Base-by-base conservation (phyloP, 164 flowering plant species). In the Hamamelis virginiana region DNA sequence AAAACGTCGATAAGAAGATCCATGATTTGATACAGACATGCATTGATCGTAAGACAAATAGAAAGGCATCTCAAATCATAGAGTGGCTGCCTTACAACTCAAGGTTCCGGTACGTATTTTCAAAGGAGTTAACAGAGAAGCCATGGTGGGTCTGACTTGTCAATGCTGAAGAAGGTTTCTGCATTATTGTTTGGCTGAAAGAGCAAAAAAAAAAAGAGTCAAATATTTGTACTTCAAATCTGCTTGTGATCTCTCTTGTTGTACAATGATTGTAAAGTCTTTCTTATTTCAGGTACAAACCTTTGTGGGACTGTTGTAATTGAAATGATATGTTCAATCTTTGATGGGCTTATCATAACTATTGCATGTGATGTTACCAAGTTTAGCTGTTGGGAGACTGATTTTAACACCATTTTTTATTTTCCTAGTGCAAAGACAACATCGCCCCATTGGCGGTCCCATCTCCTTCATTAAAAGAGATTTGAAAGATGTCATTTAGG, bases 71-170 rank as follows among this genome's bases (percentile, higher is more conserved):
- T 11, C 89, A 85, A 69, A 72, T 83, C 69, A 82, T 84, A 41
- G 91, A 90, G 61, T 92, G 97, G 97, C 53, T 83, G 51, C 96
- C 97, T 56, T 88, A 91, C 78, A 81, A 76, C 75, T 79, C 90
- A 48, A 86, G 79, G 72, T 90, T 92, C 61, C 80, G 88, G 44
- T 92, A 91, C 68, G 69, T 79, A 13, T 81, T 91, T 48, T 71
- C 89, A 0, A 81, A 77, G 79, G 93, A 85, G 28, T 78, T 90
- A 46, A 77, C 84, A 2, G 89, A 86, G 73, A 90, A 85, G 74
- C 87, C 92, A 68, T 82, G 90, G 84, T 86, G 85, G 85, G 47
- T 78, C 48, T 81, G 80, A 81, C 51, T 43, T 45, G 5, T 33
- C 3, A 10, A 9, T 5, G 26, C 14, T 21, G 0, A 25, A 46